Evolutionary conservation across 108 stramenopile genomes (phyloP).

Genomic region (Asterionellopsis glacialis): DNA sequence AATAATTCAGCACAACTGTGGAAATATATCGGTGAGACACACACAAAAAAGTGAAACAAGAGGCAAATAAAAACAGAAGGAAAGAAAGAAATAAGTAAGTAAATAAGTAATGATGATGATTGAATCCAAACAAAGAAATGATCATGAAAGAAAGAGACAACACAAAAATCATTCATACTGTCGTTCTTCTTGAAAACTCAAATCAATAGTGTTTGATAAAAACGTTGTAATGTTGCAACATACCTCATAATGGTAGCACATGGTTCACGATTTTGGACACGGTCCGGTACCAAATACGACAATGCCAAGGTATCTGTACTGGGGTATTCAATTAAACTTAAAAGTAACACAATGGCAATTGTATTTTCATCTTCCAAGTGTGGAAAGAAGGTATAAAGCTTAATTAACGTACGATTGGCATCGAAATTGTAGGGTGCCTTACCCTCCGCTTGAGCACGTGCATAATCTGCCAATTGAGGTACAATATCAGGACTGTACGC

Average conservation of each 20-base stretch:
- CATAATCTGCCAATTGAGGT: conserved; percentile 61
- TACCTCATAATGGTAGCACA: conserved; percentile 53
- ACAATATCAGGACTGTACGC: conserved; percentile 53
- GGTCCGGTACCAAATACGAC: conserved; percentile 63
- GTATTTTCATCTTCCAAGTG: conserved; percentile 21
- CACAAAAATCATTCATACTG: not conserved
- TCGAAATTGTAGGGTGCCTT: conserved; percentile 69
- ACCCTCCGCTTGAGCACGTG: conserved; percentile 67
- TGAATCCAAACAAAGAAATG: too few species aligned
- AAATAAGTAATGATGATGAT: too few species aligned
- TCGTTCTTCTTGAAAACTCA: not conserved
- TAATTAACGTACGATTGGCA: conserved; percentile 71
- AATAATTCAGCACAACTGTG: conserved; percentile 43
- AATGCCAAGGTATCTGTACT: conserved; percentile 70
- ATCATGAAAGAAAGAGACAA: too few species aligned
- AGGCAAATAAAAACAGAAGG: conserved; percentile 2
- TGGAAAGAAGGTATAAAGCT: conserved; percentile 78
- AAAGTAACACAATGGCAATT: conserved; percentile 37
- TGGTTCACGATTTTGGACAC: conserved; percentile 49
- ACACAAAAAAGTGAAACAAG: too few species aligned
- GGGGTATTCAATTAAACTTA: conserved; percentile 65
- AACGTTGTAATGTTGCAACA: conserved; percentile 5
- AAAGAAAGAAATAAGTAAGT: too few species aligned
- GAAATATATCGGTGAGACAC: too few species aligned
- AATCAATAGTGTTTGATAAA: too few species aligned